Base-by-base conservation (phyloP, 768 basidiomycete species). In the Tricholoma saponaceum region DNA sequence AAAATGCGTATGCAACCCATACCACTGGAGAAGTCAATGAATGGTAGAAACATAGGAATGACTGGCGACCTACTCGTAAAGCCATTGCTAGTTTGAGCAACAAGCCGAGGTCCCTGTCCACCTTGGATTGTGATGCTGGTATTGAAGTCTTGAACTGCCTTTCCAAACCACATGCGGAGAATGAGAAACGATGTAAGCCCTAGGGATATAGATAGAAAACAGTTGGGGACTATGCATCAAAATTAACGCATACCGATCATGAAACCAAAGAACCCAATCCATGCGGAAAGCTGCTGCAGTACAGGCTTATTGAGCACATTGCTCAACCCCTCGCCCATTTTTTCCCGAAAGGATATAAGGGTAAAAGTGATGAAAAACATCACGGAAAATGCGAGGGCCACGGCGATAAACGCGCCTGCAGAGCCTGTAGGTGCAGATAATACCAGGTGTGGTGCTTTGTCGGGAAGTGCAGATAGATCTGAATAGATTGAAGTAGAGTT, bases 111-210 rank as follows among this genome's bases (percentile, higher is more conserved):
- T 4, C 80, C 85, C 55, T 78, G 71, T 3, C 66, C 58, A 20
- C 84, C 86, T 58, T 79, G 79, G 8, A 78, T 67, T 23, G 73
- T 60, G 52, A 92, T 84, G 52, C 76, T 82, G 44, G 73, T 66
- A 67, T 92, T 92, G 72, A 92, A 92, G 65, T 90, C 89, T 53
- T 85, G 80, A 0, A 86, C 83, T 2, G 89, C 84, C 69, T 91
- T 90, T 18, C 85, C 88, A 60, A 90, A 90, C 83, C 86, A 90
- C 82, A 92, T 88, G 59, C 87, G 83, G 54, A 88, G 72, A 58
- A 92, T 78, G 18, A 90, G 75, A 73, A 89, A 88, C 8, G 86
- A 76, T 2, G 83, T 83, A 57, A 89, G 69, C 13, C 89, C 89
- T 90, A 50, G 30, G 52, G 6, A 41, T 57, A 37, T 32, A 60